Evolutionary conservation across 768 basidiomycete genomes (phyloP), one percentile per base, ranked within the genome.

Genomic region (Gelatoporia subvermispora): DNA sequence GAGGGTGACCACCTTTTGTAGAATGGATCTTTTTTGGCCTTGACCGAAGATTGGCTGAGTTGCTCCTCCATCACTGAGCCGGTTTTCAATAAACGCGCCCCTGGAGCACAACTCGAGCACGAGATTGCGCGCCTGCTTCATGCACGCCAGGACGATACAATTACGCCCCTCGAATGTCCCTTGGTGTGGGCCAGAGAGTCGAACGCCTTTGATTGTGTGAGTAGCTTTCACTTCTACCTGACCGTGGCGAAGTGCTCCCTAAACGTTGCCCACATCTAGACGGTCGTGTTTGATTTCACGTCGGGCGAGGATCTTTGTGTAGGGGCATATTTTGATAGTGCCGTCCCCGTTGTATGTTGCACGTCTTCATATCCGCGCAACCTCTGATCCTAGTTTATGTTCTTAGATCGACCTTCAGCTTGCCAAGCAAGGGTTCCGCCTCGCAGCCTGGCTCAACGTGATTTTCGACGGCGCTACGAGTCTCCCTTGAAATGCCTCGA

Each of bases 81-180:
- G 9, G 40, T 47, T 21, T 43, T 43, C 45, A 35, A 43, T 35
- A 46, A 35, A 11, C 31, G 41, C 18, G 4, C 41, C 41, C 60
- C 57, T 28, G 71, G 72, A 9, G 55, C 55, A 20, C 73, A 65
- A 48, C 56, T 38, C 60, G 20, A 61, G 65, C 20, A 52, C 11
- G 64, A 63, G 3, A 57, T 31, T 13, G 13, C 5, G 13, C 13
- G 28, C 65, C 1, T 61, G 58, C 11, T 10, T 20, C 23, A 43
- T n/a, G 16, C 31, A 31, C 43, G 25, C 17, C 11, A 72, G 72
- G 73, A 67, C 72, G 23, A 43, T 17, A 48, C 28, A n/a, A 53
- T 65, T 48, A 58, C 49, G 16, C 57, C 58, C n/a, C 56, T 63
- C 15, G 57, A 54, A 34, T 64, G 62, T 42, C 63, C 65, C 16